Conservation (phyloP, 208 protist species). For the Lotmaria passim region DNA sequence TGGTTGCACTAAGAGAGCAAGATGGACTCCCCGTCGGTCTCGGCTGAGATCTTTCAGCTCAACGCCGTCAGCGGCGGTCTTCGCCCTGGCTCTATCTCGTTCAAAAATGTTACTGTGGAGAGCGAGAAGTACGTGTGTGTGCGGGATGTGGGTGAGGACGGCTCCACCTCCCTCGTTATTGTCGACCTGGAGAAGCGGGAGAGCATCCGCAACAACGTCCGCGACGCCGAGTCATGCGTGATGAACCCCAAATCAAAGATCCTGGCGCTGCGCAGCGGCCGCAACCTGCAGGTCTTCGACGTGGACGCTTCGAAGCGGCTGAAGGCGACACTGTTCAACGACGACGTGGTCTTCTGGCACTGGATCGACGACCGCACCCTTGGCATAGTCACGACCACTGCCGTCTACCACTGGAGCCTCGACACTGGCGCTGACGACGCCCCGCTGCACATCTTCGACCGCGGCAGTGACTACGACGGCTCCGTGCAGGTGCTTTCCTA, state of each 20-base stretch:
- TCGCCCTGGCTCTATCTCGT: conserved; percentile 91
- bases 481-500: conserved; percentile 98
- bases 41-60: conserved; percentile 84
- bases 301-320: conserved; percentile 97
- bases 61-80: conserved; percentile 93
- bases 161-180: conserved; percentile 84
- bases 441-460: conserved; percentile 97
- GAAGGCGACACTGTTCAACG: conserved; percentile 94
- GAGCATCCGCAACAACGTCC: conserved; percentile 96
- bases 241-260: conserved; percentile 98
- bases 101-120: conserved; percentile 97
- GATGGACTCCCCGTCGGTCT: conserved; percentile 66
- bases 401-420: conserved; percentile 99
- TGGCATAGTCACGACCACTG: conserved; percentile 94
- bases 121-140: conserved; percentile 98
- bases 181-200: conserved; percentile 97
- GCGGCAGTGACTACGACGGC: conserved; percentile 85
- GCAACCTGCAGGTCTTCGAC: conserved; percentile 99
- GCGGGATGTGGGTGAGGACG: conserved; percentile 92
- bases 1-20: neutral
- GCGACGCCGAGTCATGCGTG: conserved; percentile 97
- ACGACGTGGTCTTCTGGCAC: conserved; percentile 97
- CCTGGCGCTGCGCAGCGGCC: conserved; percentile 96
- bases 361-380: conserved; percentile 96
- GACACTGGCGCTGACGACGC: conserved; percentile 81